Percentiles rank a stretch among this genome's conserved stretches.
These are phyloP conservation scores for Podaxis sp. DNA, from an alignment of 768 basidiomycete genomes.

Conservation along the genomic window DNA sequence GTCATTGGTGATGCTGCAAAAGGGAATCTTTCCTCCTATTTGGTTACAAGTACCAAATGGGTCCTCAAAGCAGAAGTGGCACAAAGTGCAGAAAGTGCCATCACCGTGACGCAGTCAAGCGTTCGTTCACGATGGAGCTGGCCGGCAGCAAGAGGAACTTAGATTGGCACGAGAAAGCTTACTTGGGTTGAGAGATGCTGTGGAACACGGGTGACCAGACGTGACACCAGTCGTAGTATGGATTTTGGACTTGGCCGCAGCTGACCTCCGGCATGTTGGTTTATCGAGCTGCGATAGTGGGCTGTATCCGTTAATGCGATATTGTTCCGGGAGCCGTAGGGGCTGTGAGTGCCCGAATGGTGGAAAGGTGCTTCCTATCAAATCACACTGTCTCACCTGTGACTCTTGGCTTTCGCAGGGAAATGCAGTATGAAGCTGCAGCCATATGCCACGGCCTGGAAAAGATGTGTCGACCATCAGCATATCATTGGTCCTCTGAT, in stretches of 20 bases:
- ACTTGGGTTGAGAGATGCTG: neutral
- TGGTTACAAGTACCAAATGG: neutral
- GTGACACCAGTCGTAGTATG: neutral
- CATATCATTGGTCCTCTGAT: neutral
- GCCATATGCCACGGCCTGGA: neutral
- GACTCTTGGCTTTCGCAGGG: too few species aligned
- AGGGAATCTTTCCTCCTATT: constrained; percentile 10
- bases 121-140: neutral
- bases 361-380: too few species aligned
- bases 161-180: constrained; percentile 4
- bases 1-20: neutral
- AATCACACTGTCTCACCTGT: too few species aligned
- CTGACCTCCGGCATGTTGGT: neutral
- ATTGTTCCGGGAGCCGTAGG: neutral
- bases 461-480: neutral
- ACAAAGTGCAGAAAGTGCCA: neutral
- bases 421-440: neutral
- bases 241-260: neutral
- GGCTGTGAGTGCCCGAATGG: too few species aligned
- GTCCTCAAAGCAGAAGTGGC: neutral
- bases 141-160: neutral
- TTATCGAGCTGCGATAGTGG: neutral
- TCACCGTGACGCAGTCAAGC: neutral
- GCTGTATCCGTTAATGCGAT: neutral
- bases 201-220: neutral